A percentile compares a stretch with the other conserved stretches of the same genome.
These are phyloP conservation scores for Fraxinus floribunda DNA, from an alignment of 305 asterid genomes.

Conservation along the genomic window DNA sequence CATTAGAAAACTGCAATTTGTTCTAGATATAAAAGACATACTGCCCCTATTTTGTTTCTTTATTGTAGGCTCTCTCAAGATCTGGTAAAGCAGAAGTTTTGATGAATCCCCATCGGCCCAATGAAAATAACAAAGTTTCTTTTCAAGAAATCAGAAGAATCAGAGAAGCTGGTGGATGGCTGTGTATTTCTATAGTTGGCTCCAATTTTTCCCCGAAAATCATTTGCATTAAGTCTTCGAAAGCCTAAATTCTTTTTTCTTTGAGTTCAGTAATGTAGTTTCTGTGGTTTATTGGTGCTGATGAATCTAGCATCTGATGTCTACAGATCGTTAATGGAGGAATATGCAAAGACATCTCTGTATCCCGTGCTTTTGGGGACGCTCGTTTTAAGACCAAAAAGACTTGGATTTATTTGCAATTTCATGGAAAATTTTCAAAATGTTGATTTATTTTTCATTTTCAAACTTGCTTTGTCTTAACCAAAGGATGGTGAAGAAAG, in stretches of 20 bases:
- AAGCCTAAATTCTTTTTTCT: background rate
- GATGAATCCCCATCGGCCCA: slow-evolving; percentile 86
- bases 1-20: background rate
- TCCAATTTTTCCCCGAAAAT: background rate
- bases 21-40: background rate
- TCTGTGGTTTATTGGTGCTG: background rate
- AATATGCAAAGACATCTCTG: slow-evolving; percentile 83
- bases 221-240: background rate
- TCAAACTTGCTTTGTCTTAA: slow-evolving; percentile 2
- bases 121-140: slow-evolving; percentile 61
- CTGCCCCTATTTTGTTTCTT: background rate
- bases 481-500: slow-evolving; percentile 81
- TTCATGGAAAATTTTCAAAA: slow-evolving; percentile 16
- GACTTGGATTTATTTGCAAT: slow-evolving; percentile 32
- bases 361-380: slow-evolving; percentile 95
- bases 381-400: slow-evolving; percentile 75
- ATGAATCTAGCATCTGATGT: slow-evolving; percentile 5
- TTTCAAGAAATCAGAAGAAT: slow-evolving; percentile 78
- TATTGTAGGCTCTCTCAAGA: slow-evolving; percentile 63
- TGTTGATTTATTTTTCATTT: background rate
- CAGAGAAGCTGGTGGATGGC: slow-evolving; percentile 95
- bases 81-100: slow-evolving; percentile 64
- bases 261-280: background rate
- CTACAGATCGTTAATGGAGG: slow-evolving; percentile 71
- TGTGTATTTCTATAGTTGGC: slow-evolving; percentile 41